Conservation (phyloP, 2,329 filamentous ascomycete genomes). For the Pestalotiopsis sp. region DNA sequence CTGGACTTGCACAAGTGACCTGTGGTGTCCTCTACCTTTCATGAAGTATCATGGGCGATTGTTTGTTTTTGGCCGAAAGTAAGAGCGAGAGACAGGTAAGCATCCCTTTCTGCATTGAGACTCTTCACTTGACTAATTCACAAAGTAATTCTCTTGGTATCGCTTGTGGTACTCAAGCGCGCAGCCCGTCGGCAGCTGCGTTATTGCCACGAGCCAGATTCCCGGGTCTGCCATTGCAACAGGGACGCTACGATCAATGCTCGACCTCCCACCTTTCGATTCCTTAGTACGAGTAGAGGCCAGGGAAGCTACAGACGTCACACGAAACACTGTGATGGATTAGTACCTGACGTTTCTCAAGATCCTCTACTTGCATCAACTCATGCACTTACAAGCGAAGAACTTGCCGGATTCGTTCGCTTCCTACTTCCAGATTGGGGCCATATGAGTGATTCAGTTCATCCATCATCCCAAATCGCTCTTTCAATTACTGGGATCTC, state of each 20-base stretch:
- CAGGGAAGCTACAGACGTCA: not conserved
- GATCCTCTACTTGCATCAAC: conserved; percentile 5
- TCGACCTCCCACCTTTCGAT: not conserved
- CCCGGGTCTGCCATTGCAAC: not conserved
- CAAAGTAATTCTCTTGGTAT: not conserved
- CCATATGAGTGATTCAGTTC: not conserved
- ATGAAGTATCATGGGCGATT: not conserved
- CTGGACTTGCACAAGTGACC: not conserved
- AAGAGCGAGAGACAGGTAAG: not conserved
- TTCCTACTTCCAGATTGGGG: conserved; percentile 13
- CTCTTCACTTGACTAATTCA: not conserved
- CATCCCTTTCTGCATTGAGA: not conserved
- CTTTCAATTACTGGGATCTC: not conserved
- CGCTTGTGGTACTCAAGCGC: not conserved
- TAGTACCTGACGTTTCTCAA: not conserved
- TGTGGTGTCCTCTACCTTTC: not conserved
- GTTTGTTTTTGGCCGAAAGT: not conserved
- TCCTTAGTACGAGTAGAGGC: not conserved
- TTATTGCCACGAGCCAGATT: not conserved
- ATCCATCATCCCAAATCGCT: not conserved
- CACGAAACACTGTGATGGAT: not conserved
- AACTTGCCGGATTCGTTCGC: conserved; percentile 13
- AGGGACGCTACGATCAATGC: not conserved
- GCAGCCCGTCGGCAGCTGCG: not conserved
- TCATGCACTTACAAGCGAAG: not conserved